phyloP scores from a whole-genome alignment of 768 basidiomycete species.

The Kwoniella botswanensis region DNA sequence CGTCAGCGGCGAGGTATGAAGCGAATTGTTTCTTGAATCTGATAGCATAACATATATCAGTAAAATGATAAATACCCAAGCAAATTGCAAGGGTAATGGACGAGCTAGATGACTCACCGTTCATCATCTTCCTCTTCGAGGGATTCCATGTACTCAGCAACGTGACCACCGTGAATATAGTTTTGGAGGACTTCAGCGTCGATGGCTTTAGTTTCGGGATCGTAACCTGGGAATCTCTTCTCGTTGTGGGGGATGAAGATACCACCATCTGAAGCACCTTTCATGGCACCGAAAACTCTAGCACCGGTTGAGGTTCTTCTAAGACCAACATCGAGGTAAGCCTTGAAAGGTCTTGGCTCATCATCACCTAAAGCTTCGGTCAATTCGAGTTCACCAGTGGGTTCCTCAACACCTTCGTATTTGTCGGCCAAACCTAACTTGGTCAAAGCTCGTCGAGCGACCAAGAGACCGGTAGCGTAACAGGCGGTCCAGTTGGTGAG shows the following conservation, averaged over 20 bases:
- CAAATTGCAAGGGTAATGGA: too few relatives aligned
- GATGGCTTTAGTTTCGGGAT: slow-evolving; percentile 87
- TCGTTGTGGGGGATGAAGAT: slow-evolving; percentile 97
- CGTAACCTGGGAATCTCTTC: slow-evolving; percentile 97
- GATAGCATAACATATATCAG: slow-evolving; percentile 3
- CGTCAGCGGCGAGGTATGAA: slow-evolving; percentile 89
- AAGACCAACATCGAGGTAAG: slow-evolving; percentile 97
- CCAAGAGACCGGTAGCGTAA: slow-evolving; percentile 95
- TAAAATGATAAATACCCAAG: neutral
- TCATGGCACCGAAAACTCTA: slow-evolving; percentile 97
- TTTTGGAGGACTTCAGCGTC: slow-evolving; percentile 94
- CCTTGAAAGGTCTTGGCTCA: slow-evolving; percentile 97
- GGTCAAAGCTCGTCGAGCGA: slow-evolving; percentile 88
- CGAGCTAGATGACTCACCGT: slow-evolving; percentile 59
- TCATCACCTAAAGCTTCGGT: slow-evolving; percentile 91
- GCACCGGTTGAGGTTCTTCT: slow-evolving; percentile 97
- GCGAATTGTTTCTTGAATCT: slow-evolving; percentile 99
- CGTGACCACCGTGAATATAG: slow-evolving; percentile 96
- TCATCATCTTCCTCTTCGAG: slow-evolving; percentile 99
- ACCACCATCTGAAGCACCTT: slow-evolving; percentile 97
- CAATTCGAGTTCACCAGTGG: slow-evolving; percentile 80
- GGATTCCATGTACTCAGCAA: slow-evolving; percentile 99
- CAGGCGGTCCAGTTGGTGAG: slow-evolving; percentile 99
- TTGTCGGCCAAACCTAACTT: slow-evolving; percentile 98
- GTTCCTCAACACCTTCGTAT: slow-evolving; percentile 91